phyloP scores from a whole-genome alignment of 2,329 filamentous ascomycete species.

The Eurotiales sp. region DNA sequence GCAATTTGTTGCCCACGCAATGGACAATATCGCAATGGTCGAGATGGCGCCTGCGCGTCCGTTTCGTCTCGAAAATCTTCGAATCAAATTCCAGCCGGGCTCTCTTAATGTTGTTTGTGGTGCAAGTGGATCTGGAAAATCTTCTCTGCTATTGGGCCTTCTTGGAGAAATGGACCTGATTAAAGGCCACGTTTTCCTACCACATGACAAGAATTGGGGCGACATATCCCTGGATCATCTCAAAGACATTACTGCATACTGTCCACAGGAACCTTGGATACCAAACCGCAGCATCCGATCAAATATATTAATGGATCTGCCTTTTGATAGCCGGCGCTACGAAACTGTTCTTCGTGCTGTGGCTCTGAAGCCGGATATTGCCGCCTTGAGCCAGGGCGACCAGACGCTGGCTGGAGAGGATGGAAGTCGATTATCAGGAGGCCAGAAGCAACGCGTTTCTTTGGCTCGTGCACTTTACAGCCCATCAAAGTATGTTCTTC shows the following conservation, averaged over 20 bases:
- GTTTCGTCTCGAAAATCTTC: not conserved
- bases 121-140: slow-evolving; percentile 7
- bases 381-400: not conserved
- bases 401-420: not conserved
- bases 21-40: not conserved
- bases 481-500: not conserved
- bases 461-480: slow-evolving; percentile 73
- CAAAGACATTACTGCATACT: slow-evolving; percentile 2
- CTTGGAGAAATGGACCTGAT: slow-evolving; percentile 9
- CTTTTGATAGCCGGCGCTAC: slow-evolving; percentile 1
- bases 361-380: not conserved
- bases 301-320: slow-evolving; percentile 2
- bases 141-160: slow-evolving; percentile 4
- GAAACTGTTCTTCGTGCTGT: not conserved
- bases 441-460: slow-evolving; percentile 94
- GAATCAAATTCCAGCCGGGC: not conserved
- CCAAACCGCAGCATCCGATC: slow-evolving; percentile 1
- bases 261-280: slow-evolving; percentile 8
- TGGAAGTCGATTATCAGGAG: slow-evolving; percentile 67
- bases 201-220: not conserved
- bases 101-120: slow-evolving; percentile 2
- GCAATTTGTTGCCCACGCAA: too few species aligned
- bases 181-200: not conserved
- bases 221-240: not conserved
- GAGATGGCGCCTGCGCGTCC: not conserved